Evolutionary conservation across 257 asterid species (phyloP), one percentile per base, ranked within the genome.

Genomic region (Salvia splendens): DNA sequence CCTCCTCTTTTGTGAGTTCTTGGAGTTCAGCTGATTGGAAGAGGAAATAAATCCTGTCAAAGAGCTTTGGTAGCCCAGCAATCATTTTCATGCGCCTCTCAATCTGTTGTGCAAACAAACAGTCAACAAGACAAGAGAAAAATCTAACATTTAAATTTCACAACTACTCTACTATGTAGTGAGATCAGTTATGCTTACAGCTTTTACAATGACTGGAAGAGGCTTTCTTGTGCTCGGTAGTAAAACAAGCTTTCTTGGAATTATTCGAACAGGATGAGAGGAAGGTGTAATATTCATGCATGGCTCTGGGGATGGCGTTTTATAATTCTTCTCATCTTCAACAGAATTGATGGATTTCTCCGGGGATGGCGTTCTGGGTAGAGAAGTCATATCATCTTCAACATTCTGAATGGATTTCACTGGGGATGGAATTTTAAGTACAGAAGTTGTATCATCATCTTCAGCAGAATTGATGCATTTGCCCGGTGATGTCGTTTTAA

Each of bases 1-100:
- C 75, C 80, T 92, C 96, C 65, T 83, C 86, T 72, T 89, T 87
- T 10, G 87, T 77, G 60, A 89, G 67, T 11, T 87, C 93, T 8
- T 91, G 80, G 8, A 91, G 86, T 49, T 73, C 78, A 40, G 84
- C 86, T 16, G 96, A 82, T 63, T 87, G 89, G 57, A 86, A 89
- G 8, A 81, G 69, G 78, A 78, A 92, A 70, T 73, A 69, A 61
- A 89, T 56, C 68, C 70, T 78, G 81, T 92, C 88, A n/a, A 92
- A 92, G 24, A 88, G 72, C 82, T 85, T 86, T 0, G 98, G 96
- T 45, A 89, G 68, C 62, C 81, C n/a, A 2, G 87, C 87, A 48
- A 89, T 77, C 89, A 86, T 84, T 75, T 85, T 69, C 40, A 61
- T 58, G 49, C 92, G 76, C 81, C 86, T 42, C 79, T 63, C 75